phyloP scores from a whole-genome alignment of 805 yeast species.

The Lipomyces yamadae region DNA sequence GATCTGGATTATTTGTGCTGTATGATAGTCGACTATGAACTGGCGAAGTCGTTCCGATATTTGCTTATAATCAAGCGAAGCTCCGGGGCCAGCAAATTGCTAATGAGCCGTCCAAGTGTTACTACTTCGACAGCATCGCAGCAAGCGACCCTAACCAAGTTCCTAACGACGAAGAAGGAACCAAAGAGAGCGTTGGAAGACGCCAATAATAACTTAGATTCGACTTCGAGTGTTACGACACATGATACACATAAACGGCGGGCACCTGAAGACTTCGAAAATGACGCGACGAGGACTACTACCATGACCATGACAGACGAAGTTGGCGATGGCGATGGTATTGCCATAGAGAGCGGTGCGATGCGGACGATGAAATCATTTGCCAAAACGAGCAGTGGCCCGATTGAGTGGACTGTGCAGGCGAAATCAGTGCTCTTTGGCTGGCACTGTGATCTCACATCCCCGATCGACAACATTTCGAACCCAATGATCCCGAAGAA shows the following conservation, averaged over 20 bases:
- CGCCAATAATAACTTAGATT: neutral
- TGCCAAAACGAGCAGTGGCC: neutral
- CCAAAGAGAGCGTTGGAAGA: neutral
- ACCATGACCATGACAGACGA: neutral
- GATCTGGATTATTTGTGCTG: neutral
- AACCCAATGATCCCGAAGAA: neutral
- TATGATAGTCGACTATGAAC: neutral
- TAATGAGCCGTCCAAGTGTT: neutral
- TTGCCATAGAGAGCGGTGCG: neutral
- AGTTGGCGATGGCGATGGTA: neutral
- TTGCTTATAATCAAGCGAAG: neutral
- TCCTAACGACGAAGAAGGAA: neutral
- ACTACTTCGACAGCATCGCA: neutral
- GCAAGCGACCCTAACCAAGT: neutral
- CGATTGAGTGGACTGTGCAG: slow-evolving; percentile 20
- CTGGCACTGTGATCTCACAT: neutral
- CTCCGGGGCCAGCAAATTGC: neutral
- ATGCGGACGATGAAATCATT: neutral
- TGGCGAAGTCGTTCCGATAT: neutral
- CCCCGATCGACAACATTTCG: neutral
- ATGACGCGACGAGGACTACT: neutral
- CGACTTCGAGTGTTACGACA: neutral
- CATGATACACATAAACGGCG: neutral
- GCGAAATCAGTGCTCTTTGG: slow-evolving; percentile 24
- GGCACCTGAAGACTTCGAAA: neutral